Evolutionary conservation across 2,329 filamentous ascomycete genomes (phyloP).

Genomic region (Penicillium olsonii): DNA sequence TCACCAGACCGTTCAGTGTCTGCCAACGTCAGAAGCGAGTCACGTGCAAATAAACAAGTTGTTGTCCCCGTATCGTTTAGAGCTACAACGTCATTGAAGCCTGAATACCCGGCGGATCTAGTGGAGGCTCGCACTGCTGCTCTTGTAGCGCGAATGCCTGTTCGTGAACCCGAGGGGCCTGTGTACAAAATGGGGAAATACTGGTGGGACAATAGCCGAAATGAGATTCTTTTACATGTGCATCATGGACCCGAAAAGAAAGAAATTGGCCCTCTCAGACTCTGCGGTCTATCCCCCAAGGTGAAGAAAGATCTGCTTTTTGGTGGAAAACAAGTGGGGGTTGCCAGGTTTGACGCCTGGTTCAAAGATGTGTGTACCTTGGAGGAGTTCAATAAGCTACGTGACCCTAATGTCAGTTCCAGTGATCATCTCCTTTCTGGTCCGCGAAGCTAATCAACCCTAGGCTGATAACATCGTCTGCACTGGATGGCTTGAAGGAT

Average conservation of each 20-base stretch:
- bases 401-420: slow-evolving; percentile 1
- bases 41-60: no score
- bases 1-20: no score
- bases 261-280: background rate
- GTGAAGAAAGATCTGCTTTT: background rate
- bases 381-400: background rate
- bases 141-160: background rate
- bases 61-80: no score
- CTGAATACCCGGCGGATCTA: no score
- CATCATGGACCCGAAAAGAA: background rate
- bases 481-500: slow-evolving; percentile 39
- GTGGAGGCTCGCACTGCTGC: background rate
- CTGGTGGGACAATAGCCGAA: background rate
- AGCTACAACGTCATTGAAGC: no score
- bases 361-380: slow-evolving; percentile 5
- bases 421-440: background rate
- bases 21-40: no score
- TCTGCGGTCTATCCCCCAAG: background rate
- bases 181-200: background rate
- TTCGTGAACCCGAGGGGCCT: background rate
- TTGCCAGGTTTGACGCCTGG: background rate
- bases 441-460: background rate
- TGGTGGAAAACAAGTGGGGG: background rate
- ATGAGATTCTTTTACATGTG: background rate
- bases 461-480: slow-evolving; percentile 5